Conservation (phyloP, 352 stramenopile species). For the Pythium dissimile region DNA sequence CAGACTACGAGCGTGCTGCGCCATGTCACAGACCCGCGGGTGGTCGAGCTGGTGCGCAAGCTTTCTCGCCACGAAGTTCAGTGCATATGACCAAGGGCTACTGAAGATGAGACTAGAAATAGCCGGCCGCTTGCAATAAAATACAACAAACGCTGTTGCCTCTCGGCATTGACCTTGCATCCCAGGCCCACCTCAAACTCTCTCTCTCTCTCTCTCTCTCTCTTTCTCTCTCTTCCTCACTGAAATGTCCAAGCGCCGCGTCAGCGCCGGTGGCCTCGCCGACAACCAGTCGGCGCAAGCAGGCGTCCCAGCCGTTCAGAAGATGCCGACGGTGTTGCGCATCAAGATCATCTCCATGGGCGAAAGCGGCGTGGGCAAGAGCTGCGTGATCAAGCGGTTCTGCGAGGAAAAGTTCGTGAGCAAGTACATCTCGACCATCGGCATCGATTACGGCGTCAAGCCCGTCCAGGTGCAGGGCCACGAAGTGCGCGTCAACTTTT, state of each 20-base stretch:
- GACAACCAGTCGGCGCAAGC: slow-evolving; percentile 2
- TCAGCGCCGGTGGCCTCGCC: neutral
- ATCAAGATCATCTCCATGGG: slow-evolving; percentile 96
- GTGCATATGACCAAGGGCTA: slow-evolving; percentile 35
- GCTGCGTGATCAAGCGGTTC: slow-evolving; percentile 95
- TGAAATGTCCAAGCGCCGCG: slow-evolving; percentile 14
- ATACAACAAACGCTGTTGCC: no score
- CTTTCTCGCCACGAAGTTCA: slow-evolving; percentile 47
- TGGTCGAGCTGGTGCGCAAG: slow-evolving; percentile 52
- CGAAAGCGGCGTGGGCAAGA: slow-evolving; percentile 88
- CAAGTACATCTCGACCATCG: slow-evolving; percentile 96
- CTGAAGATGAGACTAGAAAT: neutral
- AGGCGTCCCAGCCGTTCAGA: slow-evolving; percentile 1
- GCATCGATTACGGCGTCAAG: slow-evolving; percentile 95
- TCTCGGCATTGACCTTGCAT: no score
- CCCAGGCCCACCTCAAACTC: no score
- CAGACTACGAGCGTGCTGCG: slow-evolving; percentile 39
- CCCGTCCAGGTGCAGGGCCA: slow-evolving; percentile 66
- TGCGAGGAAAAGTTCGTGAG: slow-evolving; percentile 94
- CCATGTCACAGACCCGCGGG: slow-evolving; percentile 27
- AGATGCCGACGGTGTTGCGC: slow-evolving; percentile 45
- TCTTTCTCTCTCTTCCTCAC: neutral
- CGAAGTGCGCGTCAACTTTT: slow-evolving; percentile 92
- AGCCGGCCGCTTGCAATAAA: no score
- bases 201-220: neutral